Evolutionary conservation across 139 green algal species (phyloP), one percentile per base, ranked within the genome.

Genomic region (Micractinium sp.): DNA sequence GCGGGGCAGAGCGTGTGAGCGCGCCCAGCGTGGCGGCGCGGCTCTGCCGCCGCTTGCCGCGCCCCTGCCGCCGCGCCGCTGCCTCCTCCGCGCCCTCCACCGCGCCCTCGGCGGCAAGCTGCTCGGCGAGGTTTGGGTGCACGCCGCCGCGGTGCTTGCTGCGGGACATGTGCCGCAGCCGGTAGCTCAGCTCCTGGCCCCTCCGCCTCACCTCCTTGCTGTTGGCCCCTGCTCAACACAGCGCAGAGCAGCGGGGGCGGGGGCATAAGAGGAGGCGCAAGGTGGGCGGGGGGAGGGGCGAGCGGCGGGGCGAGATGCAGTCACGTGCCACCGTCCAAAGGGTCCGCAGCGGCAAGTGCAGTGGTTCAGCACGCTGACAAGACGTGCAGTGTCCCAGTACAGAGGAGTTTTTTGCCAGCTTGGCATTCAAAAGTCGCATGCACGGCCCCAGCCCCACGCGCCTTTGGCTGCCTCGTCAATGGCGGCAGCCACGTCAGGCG

Each of bases 131-230:
- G 82, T 91, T 91, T 25, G 90, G 90, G 71, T 93, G 87, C 76
- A 80, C 81, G 39, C 92, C 92, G 14, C 92, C 92, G 31, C 92
- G 86, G 85, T 92, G 88, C 81, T 61, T 85, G 36, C 38, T 90
- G 29, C 91, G 87, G 3, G 92, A 92, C 84, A 93, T 90, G 74
- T 88, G 82, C 3, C 91, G 91, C 67, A 94, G 74, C 15, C 76
- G 56, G 33, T 91, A 75, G 35, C 36, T 88, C 78, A 94, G 80
- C 41, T 91, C 66, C 38, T 82, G 61, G 33, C 87, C 83, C 38
- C 88, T 47, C 36, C 39, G 67, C 75, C 87, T 90, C 47, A 92
- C 76, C 27, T 67, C 47, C 78, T 93, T 93, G 85, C 83, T 36
- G 29, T 86, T 89, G 47, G 69, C 60, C 18, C 88, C 84, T 89